Conservation (phyloP, 176 grass and related monocot genomes). For the Aechmea fasciata region DNA sequence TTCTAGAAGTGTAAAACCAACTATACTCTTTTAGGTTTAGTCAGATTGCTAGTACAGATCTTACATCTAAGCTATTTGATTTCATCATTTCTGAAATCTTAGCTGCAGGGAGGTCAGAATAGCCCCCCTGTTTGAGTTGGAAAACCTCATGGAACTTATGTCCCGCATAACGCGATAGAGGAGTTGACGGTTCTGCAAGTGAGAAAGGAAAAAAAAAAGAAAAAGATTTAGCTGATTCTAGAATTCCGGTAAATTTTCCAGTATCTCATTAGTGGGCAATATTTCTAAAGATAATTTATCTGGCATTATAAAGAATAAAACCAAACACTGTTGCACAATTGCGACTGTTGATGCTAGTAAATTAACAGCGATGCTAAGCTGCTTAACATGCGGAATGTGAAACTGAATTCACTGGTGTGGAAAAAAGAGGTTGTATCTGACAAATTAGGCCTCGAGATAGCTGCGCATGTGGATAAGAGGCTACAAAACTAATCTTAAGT, state of each 20-base stretch:
- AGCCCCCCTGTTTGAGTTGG: constrained; percentile 45
- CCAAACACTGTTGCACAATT: neutral
- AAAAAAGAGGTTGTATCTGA: too few species aligned
- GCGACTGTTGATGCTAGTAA: neutral
- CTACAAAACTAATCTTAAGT: too few species aligned
- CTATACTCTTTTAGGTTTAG: neutral
- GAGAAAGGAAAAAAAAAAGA: constrained; percentile 7
- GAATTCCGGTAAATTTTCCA: neutral
- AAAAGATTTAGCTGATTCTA: constrained; percentile 3
- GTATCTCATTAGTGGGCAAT: neutral
- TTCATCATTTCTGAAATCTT: constrained; percentile 72
- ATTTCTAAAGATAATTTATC: neutral
- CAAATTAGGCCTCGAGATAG: too few species aligned
- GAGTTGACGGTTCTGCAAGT: constrained; percentile 32
- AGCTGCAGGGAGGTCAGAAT: constrained; percentile 49
- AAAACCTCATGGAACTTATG: constrained; percentile 68
- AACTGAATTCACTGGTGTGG: too few species aligned
- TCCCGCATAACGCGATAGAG: constrained; percentile 35
- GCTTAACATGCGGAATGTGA: too few species aligned
- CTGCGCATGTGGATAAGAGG: too few species aligned
- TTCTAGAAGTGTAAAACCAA: neutral
- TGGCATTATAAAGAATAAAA: neutral
- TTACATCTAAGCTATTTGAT: constrained; percentile 64
- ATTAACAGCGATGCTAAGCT: neutral
- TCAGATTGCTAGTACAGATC: constrained; percentile 2